Conservation (phyloP, 306 rosid genomes). For the Casuarina equisetifolia region DNA sequence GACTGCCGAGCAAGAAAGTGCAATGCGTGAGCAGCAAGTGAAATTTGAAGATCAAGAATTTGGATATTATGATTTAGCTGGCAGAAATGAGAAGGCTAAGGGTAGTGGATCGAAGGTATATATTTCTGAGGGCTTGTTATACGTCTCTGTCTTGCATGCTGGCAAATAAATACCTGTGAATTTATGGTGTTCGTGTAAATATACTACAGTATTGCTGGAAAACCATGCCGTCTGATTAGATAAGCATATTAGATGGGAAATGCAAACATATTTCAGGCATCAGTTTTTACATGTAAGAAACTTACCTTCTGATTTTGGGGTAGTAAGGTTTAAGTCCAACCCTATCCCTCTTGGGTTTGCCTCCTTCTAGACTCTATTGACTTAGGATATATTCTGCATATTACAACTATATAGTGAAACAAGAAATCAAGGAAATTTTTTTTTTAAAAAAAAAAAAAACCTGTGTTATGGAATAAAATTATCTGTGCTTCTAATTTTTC, state of each 20-base stretch:
- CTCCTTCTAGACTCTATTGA: neutral
- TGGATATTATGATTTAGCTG: slow-evolving; percentile 15
- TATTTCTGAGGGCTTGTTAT: slow-evolving; percentile 20
- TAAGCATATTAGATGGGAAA: neutral
- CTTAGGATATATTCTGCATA: neutral
- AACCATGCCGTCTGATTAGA: neutral
- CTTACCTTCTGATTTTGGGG: neutral
- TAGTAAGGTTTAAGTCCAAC: neutral
- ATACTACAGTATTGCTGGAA: slow-evolving; percentile 1
- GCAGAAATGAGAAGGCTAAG: slow-evolving; percentile 29
- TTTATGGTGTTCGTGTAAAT: slow-evolving; percentile 12
- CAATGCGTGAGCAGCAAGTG: slow-evolving; percentile 34
- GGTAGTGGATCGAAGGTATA: slow-evolving; percentile 47
- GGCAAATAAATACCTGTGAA: slow-evolving; percentile 1
- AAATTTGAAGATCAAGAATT: slow-evolving; percentile 27
- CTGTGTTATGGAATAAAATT: neutral
- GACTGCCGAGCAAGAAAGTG: slow-evolving; percentile 75
- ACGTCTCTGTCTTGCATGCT: slow-evolving; percentile 1
- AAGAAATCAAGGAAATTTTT: neutral
- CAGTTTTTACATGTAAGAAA: neutral
- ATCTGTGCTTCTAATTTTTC: neutral
- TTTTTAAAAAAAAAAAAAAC: too few species aligned
- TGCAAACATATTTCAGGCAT: neutral
- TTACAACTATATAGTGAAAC: neutral
- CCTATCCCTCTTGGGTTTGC: neutral